Percentiles rank a stretch among this genome's conserved stretches.
These are phyloP conservation scores for Candida wancherniae DNA, from an alignment of 805 yeast genomes.

Conservation along the genomic window DNA sequence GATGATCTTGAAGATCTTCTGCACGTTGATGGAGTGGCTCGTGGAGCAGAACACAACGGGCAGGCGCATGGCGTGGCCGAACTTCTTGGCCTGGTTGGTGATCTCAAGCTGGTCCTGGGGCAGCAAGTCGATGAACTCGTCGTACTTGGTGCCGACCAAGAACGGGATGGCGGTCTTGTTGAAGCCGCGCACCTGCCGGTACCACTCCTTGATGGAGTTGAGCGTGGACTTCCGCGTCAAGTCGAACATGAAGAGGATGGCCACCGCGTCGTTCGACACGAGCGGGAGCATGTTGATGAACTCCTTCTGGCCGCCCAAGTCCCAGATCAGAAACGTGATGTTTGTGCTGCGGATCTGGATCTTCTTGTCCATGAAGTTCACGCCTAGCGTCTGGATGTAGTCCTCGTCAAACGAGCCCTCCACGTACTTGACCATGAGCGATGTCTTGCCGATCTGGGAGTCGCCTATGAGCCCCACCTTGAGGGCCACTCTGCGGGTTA, in stretches of 20 bases:
- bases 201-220: constrained; percentile 92
- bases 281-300: constrained; percentile 93
- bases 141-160: constrained; percentile 91
- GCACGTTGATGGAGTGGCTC: constrained; percentile 86
- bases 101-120: constrained; percentile 79
- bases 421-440: constrained; percentile 95
- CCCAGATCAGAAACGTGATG: constrained; percentile 91
- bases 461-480: constrained; percentile 94
- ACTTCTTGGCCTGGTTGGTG: constrained; percentile 75
- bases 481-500: constrained; percentile 49
- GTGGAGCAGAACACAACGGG: constrained; percentile 85
- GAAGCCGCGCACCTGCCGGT: constrained; percentile 82
- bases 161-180: constrained; percentile 89
- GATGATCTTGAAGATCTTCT: constrained; percentile 87
- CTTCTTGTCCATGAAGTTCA: constrained; percentile 88
- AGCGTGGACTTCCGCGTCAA: constrained; percentile 80
- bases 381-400: constrained; percentile 91
- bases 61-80: constrained; percentile 86
- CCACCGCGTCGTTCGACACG: constrained; percentile 89
- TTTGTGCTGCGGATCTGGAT: constrained; percentile 81
- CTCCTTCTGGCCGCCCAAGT: constrained; percentile 92
- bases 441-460: constrained; percentile 93
- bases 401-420: constrained; percentile 89
- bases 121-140: constrained; percentile 73
- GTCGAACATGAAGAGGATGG: constrained; percentile 84